Evolutionary conservation across 2,329 filamentous ascomycete species (phyloP).

Genomic region (Keithomyces neogunnii): DNA sequence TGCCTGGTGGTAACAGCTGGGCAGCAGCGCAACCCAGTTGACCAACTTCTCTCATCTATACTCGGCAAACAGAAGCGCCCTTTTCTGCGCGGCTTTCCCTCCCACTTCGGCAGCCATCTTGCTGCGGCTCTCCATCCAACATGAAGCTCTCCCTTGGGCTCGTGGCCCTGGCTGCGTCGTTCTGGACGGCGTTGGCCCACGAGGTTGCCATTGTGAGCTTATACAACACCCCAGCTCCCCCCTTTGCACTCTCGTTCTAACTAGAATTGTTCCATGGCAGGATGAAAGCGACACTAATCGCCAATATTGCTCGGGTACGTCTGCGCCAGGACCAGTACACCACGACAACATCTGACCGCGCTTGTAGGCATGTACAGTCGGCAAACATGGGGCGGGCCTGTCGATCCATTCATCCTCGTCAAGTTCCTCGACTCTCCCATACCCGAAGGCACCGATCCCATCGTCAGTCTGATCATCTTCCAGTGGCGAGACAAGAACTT

Average conservation of each 20-base stretch:
- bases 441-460: constrained; percentile 54
- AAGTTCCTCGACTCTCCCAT: constrained; percentile 60
- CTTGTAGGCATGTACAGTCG: constrained; percentile 82
- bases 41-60: not conserved
- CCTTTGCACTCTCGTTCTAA: constrained; percentile 13
- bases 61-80: not conserved
- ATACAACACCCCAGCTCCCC: not conserved
- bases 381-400: constrained; percentile 76
- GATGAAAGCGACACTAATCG: constrained; percentile 67
- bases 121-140: constrained; percentile 14
- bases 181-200: constrained; percentile 45
- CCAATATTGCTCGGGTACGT: constrained; percentile 63
- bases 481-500: constrained; percentile 83
- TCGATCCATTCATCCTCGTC: constrained; percentile 82
- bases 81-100: not conserved
- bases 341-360: not conserved
- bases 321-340: not conserved
- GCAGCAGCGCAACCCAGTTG: too few species aligned
- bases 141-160: constrained; percentile 49
- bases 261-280: constrained; percentile 31
- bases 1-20: not conserved
- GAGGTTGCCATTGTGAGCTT: constrained; percentile 41
- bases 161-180: constrained; percentile 44
- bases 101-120: not conserved
- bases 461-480: constrained; percentile 81